These are phyloP conservation scores for Fomitiporia mediterranea DNA, from an alignment of 1,284 basidiomycete genomes.

Conservation along the genomic window DNA sequence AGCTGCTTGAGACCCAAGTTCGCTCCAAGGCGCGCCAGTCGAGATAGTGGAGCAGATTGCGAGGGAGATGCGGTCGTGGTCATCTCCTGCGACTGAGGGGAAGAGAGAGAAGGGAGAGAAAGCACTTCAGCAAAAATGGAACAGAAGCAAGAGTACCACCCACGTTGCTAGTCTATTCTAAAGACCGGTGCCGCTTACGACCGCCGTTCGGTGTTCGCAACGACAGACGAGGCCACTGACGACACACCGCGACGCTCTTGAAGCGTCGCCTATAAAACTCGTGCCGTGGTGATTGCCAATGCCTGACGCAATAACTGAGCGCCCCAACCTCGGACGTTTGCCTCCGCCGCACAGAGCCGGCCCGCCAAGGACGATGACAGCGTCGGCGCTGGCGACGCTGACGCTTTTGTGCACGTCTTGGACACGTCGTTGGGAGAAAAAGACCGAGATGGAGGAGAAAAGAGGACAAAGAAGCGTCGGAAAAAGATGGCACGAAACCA, in stretches of 20 bases:
- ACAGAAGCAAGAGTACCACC: background rate
- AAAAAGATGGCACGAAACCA: background rate
- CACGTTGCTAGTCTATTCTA: background rate
- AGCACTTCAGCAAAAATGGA: background rate
- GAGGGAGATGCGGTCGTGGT: constrained; percentile 10
- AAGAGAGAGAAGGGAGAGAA: too few species aligned
- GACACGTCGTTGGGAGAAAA: background rate
- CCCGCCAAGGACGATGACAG: background rate
- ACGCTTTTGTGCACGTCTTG: background rate
- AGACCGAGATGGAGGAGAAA: background rate
- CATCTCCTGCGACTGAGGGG: constrained; percentile 6
- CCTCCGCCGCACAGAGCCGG: background rate
- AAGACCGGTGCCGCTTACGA: background rate
- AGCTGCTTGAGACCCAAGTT: constrained; percentile 13
- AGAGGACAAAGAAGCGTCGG: background rate
- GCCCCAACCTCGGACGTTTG: too few species aligned
- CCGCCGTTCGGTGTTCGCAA: background rate
- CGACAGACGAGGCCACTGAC: background rate
- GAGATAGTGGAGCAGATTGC: constrained; percentile 14
- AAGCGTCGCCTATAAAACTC: background rate
- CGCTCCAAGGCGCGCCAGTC: constrained; percentile 14
- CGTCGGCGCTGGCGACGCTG: background rate
- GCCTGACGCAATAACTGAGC: too few species aligned
- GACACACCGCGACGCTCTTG: background rate
- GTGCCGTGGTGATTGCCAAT: too few species aligned